Evolutionary conservation across 2,329 filamentous ascomycete species (phyloP).

Genomic region (Hypoxylon sp.): DNA sequence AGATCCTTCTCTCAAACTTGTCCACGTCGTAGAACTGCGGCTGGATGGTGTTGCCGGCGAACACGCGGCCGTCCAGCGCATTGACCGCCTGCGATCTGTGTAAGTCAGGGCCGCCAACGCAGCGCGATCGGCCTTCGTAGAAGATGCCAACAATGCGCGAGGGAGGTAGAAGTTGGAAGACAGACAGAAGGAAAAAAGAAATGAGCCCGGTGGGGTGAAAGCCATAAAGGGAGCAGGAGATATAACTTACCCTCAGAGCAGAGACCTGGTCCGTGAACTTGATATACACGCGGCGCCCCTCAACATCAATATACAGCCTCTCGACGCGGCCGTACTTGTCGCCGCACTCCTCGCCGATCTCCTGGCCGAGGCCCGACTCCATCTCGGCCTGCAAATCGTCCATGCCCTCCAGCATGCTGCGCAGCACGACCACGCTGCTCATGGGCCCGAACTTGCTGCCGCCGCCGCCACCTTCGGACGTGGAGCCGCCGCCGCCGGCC

Average conservation of each 20-base stretch:
- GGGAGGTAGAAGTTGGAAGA: too few relatives aligned
- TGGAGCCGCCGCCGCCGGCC: constrained; percentile 29
- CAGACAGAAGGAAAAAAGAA: too few relatives aligned
- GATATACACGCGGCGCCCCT: constrained; percentile 79
- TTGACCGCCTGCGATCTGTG: constrained; percentile 77
- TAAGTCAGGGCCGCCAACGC: too few relatives aligned
- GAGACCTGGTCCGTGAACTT: constrained; percentile 89
- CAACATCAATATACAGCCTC: constrained; percentile 75
- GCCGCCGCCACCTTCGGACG: constrained; percentile 43
- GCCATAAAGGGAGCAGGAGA: not conserved
- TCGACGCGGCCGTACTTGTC: constrained; percentile 89
- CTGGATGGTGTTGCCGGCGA: constrained; percentile 85
- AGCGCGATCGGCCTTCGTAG: too few relatives aligned
- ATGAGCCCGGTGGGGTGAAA: not conserved
- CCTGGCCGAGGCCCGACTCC: constrained; percentile 78
- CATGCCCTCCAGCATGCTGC: constrained; percentile 87
- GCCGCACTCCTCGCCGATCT: constrained; percentile 93
- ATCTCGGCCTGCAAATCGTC: constrained; percentile 79
- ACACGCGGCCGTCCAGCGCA: constrained; percentile 84
- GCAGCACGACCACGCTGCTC: constrained; percentile 82
- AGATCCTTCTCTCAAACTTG: constrained; percentile 77
- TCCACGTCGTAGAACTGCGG: constrained; percentile 84
- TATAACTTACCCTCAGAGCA: constrained; percentile 75
- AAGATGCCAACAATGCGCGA: too few relatives aligned
- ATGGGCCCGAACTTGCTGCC: constrained; percentile 72